Evolutionary conservation across 2,329 filamentous ascomycete species (phyloP), one percentile per base, ranked within the genome.

Genomic region (Volutella citrinella): DNA sequence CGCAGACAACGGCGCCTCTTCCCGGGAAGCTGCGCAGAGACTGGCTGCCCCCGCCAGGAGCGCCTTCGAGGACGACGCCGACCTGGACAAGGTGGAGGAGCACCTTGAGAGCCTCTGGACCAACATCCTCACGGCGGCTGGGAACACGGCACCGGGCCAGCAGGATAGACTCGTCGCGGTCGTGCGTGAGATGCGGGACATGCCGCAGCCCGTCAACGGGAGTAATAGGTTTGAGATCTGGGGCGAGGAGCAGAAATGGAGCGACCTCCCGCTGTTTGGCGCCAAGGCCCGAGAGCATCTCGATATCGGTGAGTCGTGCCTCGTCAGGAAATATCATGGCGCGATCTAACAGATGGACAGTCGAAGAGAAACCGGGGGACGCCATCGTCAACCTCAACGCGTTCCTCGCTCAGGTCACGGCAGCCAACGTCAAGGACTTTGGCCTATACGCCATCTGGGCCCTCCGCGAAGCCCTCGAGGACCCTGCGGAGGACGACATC

Each of bases 131-230:
- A 38, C 29, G 28, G 42, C 39, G 17, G 47, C 42, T 13, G 35
- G 49, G 34, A 27, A 51, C 30, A 51, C 35, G 25, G 32, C 47
- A 9, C 42, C 47, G n/a, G 35, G 37, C 26, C 30, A 46, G 36
- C 47, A 50, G 29, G 39, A 30, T 19, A 49, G 46, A 27, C 39
- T 51, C 24, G 47, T 50, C 19, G 37, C 44, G 19, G 30, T 48
- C 22, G 12, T 51, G 33, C 45, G 33, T 11, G 37, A 38, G 13
- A 51, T 51, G 30, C 43, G 45, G 24, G 9, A 13, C 7, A 33
- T 48, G 28, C 33, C 30, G 5, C 33, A 35, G 32, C 32, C 35
- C 10, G 27, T 28, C 16, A 30, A 45, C 23, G 30, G 35, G 13
- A 19, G 23, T 19, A 38, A 36, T 28, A 51, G 38, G 32, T 8